A percentile compares a stretch with the other conserved stretches of the same genome.
Conservation (phyloP, 2,329 filamentous ascomycete species). For the Colletotrichum sp. region DNA sequence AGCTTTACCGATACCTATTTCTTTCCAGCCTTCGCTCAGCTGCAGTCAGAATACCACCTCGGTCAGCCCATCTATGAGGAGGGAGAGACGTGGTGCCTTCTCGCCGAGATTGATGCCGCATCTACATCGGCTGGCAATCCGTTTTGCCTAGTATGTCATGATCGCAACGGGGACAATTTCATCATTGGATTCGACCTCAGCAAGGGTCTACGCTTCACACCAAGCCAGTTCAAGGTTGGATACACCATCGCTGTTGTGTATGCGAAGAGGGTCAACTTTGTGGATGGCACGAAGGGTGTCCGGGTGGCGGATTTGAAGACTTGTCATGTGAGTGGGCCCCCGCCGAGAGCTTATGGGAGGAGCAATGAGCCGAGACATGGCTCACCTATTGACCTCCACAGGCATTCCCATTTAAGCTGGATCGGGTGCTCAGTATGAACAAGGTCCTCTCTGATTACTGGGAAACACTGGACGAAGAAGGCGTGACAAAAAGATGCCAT, state of each 20-base stretch:
- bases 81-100: neutral
- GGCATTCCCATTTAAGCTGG: neutral
- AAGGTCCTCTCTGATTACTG: neutral
- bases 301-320: neutral
- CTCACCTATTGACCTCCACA: neutral
- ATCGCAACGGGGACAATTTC: neutral
- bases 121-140: neutral
- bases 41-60: neutral
- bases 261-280: neutral
- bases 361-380: neutral
- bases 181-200: neutral
- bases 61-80: neutral
- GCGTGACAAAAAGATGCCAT: neutral
- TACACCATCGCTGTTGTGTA: neutral
- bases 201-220: neutral
- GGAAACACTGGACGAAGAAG: neutral
- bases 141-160: neutral
- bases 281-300: neutral
- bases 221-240: neutral
- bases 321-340: neutral
- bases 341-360: neutral
- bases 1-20: neutral
- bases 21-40: neutral
- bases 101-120: neutral
- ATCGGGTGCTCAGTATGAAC: neutral